Percentiles rank a stretch among this genome's conserved stretches.
Conservation (phyloP, 108 stramenopile genomes). For the Seminavis robusta region DNA sequence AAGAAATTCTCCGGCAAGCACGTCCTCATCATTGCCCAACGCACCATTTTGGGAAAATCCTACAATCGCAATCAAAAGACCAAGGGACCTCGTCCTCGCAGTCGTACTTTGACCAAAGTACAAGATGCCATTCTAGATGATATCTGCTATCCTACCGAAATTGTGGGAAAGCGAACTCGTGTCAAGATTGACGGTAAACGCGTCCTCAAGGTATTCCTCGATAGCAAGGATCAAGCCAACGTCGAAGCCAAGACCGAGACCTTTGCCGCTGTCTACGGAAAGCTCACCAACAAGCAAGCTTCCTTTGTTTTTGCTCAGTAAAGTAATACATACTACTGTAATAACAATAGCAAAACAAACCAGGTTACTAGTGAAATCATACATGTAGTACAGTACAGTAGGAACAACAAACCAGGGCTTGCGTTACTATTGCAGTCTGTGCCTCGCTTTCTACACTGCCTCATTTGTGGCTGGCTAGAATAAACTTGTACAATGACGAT, state of each 20-base stretch:
- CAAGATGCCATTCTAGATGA: constrained; percentile 99
- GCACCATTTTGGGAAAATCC: constrained; percentile 97
- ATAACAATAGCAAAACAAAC: constrained; percentile 19
- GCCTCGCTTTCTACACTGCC: too few species aligned
- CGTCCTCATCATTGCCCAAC: constrained; percentile 96
- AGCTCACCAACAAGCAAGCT: constrained; percentile 99
- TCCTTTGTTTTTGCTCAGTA: constrained; percentile 80
- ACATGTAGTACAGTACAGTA: too few species aligned
- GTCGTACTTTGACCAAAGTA: constrained; percentile 96
- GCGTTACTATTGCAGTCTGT: too few species aligned
- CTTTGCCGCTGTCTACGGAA: constrained; percentile 95
- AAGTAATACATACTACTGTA: constrained; percentile 2
- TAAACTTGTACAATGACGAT: too few species aligned
- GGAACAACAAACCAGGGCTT: too few species aligned
- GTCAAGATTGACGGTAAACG: constrained; percentile 97
- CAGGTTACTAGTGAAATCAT: too few species aligned
- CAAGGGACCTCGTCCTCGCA: constrained; percentile 92
- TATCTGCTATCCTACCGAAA: constrained; percentile 98
- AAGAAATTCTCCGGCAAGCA: constrained; percentile 99
- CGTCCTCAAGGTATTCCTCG: constrained; percentile 93
- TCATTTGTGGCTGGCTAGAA: too few species aligned
- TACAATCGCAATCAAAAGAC: constrained; percentile 88
- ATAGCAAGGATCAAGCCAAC: constrained; percentile 95
- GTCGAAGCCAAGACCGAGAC: constrained; percentile 96
- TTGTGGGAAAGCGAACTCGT: constrained; percentile 98